Evolutionary conservation across 2,329 filamentous ascomycete genomes (phyloP), one percentile per base, ranked within the genome.

Genomic region (Trichoderma breve): DNA sequence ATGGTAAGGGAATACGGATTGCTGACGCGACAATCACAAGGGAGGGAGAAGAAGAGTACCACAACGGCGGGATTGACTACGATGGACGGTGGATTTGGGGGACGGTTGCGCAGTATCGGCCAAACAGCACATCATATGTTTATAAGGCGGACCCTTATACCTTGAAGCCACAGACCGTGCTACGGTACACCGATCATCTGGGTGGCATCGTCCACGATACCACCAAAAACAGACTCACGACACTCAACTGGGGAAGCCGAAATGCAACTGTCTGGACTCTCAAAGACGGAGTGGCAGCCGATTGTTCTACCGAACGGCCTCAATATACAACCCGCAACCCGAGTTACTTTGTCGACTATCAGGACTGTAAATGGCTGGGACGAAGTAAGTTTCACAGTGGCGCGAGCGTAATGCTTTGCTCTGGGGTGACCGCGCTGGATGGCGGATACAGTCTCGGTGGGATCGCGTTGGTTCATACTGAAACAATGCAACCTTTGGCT

Each of bases 311-410:
- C 0, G 74, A 76, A 4, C 69, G 72, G 2, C 76, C 79, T 2
- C 57, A 72, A 1, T 69, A 24, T 2, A 72, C 75, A 0, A 73
- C 77, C 1, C 74, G 73, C 6, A 85, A 86, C 64, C 84, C 83
- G 0, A 82, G 78, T 43, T 81, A 84, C 74, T 86, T 81, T 75
- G 76, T 84, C 70, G 85, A 86, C 72, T 86, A 86, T 74, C 84
- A 87, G 76, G 85, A 86, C 79, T 86, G 84, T 78, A 86, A 86
- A 74, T 86, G 82, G 76, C 78, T 86, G 0, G 85, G 84, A 4
- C 81, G 80, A 73, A 80, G 81, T 15, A 72, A 75, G 11, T 73
- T 77, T 6, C 83, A 83, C 62, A 74, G 74, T n/a, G 75, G 73
- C n/a, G 79, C 80, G 47, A 79, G 81, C 15, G 76, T 86, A 11